Conservation (phyloP, 225 moss, liverwort and hornwort species). For the Neckera pumila region DNA sequence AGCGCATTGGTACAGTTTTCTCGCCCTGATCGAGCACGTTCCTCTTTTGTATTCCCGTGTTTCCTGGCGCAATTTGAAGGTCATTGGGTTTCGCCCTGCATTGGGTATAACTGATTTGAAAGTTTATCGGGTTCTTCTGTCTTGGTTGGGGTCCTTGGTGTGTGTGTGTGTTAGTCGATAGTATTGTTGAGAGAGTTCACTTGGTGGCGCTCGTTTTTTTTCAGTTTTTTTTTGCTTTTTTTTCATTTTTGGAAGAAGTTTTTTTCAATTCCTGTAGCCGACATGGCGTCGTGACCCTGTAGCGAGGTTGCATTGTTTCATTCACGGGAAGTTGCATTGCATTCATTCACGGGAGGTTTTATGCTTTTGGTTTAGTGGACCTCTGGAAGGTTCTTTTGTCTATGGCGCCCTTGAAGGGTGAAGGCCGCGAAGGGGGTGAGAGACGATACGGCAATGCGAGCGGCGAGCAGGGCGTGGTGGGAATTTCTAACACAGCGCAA, state of each 20-base stretch:
- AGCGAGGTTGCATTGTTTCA: background rate
- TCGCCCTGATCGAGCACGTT: background rate
- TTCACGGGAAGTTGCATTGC: too few relatives aligned
- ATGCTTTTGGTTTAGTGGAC: background rate
- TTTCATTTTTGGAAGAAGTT: background rate
- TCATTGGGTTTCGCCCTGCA: background rate
- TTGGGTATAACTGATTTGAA: background rate
- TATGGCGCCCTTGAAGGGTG: slow-evolving; percentile 14
- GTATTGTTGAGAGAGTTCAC: background rate
- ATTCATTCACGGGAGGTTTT: background rate
- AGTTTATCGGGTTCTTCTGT: background rate
- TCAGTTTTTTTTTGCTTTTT: too few relatives aligned
- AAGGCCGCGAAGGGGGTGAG: background rate
- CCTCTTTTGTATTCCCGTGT: background rate
- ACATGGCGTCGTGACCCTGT: background rate
- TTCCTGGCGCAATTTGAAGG: background rate
- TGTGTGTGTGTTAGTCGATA: background rate
- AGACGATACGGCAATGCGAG: background rate
- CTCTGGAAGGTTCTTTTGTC: background rate
- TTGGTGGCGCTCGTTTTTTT: background rate
- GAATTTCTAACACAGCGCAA: background rate
- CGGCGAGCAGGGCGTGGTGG: background rate
- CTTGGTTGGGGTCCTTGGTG: background rate
- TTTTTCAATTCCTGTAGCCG: background rate
- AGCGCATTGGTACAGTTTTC: background rate